phyloP scores from a whole-genome alignment of 2,329 filamentous ascomycete genomes.

The Verticillium dahliae region DNA sequence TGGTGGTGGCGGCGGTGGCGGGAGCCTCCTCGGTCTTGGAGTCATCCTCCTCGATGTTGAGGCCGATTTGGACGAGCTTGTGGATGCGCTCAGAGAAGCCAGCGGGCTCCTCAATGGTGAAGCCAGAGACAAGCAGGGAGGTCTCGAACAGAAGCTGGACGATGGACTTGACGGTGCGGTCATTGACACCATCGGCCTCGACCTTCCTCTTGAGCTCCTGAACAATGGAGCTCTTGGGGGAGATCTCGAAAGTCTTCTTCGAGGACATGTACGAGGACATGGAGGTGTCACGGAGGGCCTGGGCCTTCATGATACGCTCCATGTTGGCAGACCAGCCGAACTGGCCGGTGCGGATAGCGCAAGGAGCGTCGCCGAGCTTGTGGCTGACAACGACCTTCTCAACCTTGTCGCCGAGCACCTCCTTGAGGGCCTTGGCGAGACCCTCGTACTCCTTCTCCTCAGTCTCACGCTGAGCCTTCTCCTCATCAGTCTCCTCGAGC shows the following conservation, averaged over 20 bases:
- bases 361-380: slow-evolving; percentile 92
- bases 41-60: slow-evolving; percentile 94
- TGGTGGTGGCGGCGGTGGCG: slow-evolving; percentile 50
- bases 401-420: slow-evolving; percentile 97
- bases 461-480: slow-evolving; percentile 91
- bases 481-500: slow-evolving; percentile 98
- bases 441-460: slow-evolving; percentile 98
- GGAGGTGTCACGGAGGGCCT: slow-evolving; percentile 98
- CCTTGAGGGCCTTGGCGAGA: slow-evolving; percentile 96
- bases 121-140: slow-evolving; percentile 94
- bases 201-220: slow-evolving; percentile 99
- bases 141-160: slow-evolving; percentile 98
- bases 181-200: slow-evolving; percentile 93
- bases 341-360: slow-evolving; percentile 98
- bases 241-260: slow-evolving; percentile 99
- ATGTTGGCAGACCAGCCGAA: slow-evolving; percentile 99
- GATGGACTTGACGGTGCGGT: slow-evolving; percentile 98
- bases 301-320: slow-evolving; percentile 99
- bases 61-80: slow-evolving; percentile 96
- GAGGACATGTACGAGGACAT: slow-evolving; percentile 99
- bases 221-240: slow-evolving; percentile 95
- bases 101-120: slow-evolving; percentile 98
- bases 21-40: slow-evolving; percentile 59
- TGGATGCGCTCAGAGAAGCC: slow-evolving; percentile 98
- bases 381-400: slow-evolving; percentile 99